Base-by-base conservation (phyloP, 495 filamentous ascomycete genomes). In the Penicillium canariense region DNA sequence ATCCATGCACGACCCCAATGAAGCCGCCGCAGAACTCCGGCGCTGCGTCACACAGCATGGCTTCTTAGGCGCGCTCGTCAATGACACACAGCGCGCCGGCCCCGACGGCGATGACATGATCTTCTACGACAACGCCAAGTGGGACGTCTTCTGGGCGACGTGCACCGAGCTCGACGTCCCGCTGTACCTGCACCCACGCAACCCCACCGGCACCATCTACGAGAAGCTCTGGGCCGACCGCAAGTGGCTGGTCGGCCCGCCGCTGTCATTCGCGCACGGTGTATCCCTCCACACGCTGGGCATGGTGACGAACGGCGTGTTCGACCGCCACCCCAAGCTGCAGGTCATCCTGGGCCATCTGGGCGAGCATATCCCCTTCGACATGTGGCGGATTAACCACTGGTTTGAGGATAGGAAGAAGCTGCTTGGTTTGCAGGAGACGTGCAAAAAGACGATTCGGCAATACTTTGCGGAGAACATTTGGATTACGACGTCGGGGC, bases 331-430 rank as follows among this genome's bases (percentile, higher is more conserved):
- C 47, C 79, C 84, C 0, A 72, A 72, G 22, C 65, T 87, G 30
- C 83, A 87, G 60, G 69, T 87, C 26, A 78, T 87, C 48, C 65
- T 87, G n/a, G 84, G 84, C 3, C 85, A 88, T 62, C 71, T 86
- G 60, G 85, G 85, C 7, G 84, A 88, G 67, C 75, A 81, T 52
- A 67, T 87, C 15, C 84, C 84, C 0, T 86, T 84, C 56, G 82
- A 85, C 64, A 68, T 88, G 53, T 81, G 81, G 65, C 76, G 85
- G 10, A 81, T 84, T 35, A 68, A 77, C 42, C 82, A 85, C 66
- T 85, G 83, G 82, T 76, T 77, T 20, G 68, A 77, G 42, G 68
- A 75, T 28, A 72, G 77, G 56, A 75, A 77, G 54, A 73, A 80
- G 48, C 57, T 67, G 36, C 63, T 79, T 1, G 74, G 72, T 2